Conservation (phyloP, 2,329 filamentous ascomycete species). For the Emergomyces orientalis region DNA sequence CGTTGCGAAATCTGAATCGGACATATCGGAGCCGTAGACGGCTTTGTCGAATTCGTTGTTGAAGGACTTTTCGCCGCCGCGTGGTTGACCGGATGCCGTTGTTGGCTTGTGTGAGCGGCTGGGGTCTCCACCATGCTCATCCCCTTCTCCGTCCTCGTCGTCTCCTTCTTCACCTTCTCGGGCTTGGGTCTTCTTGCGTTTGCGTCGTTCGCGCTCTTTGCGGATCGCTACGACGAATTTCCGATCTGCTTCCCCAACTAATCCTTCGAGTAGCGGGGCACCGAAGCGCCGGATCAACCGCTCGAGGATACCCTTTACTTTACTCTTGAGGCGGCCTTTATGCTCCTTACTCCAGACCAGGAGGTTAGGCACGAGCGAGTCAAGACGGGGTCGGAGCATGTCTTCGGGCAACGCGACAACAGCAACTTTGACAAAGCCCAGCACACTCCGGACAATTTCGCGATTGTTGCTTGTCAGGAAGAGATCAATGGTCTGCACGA, state of each 20-base stretch:
- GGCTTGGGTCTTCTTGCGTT: constrained; percentile 71
- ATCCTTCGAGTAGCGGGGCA: constrained; percentile 65
- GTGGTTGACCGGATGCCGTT: constrained; percentile 36
- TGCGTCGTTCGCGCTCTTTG: constrained; percentile 84
- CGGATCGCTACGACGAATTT: constrained; percentile 92
- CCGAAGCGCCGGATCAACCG: constrained; percentile 88
- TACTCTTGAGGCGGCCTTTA: constrained; percentile 91
- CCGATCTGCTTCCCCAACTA: constrained; percentile 74
- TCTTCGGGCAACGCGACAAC: constrained; percentile 74
- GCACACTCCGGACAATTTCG: constrained; percentile 87
- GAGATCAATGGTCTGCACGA: constrained; percentile 90
- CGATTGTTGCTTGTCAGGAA: constrained; percentile 95
- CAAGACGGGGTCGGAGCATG: constrained; percentile 67
- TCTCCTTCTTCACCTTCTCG: constrained; percentile 51
- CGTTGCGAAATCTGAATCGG: constrained; percentile 48
- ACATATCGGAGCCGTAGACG: constrained; percentile 69
- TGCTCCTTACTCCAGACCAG: constrained; percentile 97
- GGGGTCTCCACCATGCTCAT: constrained; percentile 9
- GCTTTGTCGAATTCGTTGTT: constrained; percentile 93
- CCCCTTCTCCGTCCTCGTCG: constrained; percentile 37
- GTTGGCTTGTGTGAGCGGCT: not conserved
- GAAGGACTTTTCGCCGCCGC: constrained; percentile 44
- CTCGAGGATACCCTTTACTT: constrained; percentile 97
- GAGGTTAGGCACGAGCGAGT: constrained; percentile 72
- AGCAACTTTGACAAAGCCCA: constrained; percentile 95